A percentile compares a stretch with the other conserved stretches of the same genome.
These are phyloP conservation scores for Blastobotrys aristatus DNA, from an alignment of 1,139 yeast genomes.

Conservation along the genomic window DNA sequence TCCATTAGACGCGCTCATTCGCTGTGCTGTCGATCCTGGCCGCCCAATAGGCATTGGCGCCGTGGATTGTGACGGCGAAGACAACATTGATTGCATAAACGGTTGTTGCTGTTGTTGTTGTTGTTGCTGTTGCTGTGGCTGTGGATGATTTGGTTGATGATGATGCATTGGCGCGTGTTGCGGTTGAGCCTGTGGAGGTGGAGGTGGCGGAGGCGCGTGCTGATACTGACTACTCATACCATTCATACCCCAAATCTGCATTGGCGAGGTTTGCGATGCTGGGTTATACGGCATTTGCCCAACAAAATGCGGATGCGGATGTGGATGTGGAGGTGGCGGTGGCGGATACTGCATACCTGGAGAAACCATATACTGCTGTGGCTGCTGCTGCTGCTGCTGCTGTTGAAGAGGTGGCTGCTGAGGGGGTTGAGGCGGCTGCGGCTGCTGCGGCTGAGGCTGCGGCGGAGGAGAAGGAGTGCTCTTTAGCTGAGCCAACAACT, in stretches of 20 bases:
- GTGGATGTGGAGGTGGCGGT: slow-evolving; percentile 4
- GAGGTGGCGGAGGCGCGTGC: not conserved
- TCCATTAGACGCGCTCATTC: slow-evolving; percentile 8
- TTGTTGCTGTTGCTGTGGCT: slow-evolving; percentile 1
- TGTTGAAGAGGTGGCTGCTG: not conserved
- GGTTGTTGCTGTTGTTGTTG: slow-evolving; percentile 11
- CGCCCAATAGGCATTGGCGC: not conserved
- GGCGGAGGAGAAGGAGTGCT: slow-evolving; percentile 4
- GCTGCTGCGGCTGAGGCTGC: not conserved
- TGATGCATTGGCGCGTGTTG: not conserved
- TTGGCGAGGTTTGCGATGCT: not conserved
- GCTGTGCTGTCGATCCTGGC: slow-evolving; percentile 11
- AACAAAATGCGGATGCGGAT: not conserved
- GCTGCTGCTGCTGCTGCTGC: not conserved
- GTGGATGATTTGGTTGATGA: not conserved
- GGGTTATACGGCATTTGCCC: not conserved
- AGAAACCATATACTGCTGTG: not conserved
- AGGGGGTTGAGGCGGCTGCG: not conserved
- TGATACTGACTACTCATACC: not conserved
- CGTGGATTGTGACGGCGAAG: not conserved
- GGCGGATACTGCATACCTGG: slow-evolving; percentile 8
- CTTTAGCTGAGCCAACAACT: slow-evolving; percentile 6
- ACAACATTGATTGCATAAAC: not conserved
- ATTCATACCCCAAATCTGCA: not conserved
- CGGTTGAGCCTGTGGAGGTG: slow-evolving; percentile 8